Evolutionary conservation across 202 grass and related monocot genomes (phyloP).

Genomic region (Zoysia matrella): DNA sequence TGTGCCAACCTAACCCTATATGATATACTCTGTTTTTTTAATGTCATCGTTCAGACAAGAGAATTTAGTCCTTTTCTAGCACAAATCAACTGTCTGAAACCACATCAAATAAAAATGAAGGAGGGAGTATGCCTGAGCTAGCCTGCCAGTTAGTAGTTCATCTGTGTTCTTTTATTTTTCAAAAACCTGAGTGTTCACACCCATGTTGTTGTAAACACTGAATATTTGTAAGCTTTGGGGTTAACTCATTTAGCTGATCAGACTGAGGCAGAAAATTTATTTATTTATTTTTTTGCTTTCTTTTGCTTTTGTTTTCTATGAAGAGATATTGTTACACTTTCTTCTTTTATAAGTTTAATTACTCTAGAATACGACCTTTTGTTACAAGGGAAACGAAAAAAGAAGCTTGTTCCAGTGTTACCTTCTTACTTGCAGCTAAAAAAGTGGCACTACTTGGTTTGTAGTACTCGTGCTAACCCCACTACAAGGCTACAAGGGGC

Average conservation of each 20-base stretch:
- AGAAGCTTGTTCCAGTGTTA: not conserved
- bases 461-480: not conserved
- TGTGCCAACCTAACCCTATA: slow-evolving; percentile 10
- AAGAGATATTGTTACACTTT: slow-evolving; percentile 32
- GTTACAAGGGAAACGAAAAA: not conserved
- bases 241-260: slow-evolving; percentile 30
- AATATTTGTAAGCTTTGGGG: slow-evolving; percentile 11
- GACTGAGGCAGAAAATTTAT: slow-evolving; percentile 12
- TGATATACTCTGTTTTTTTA: no score
- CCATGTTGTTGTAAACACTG: slow-evolving; percentile 20
- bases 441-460: not conserved
- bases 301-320: not conserved
- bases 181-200: not conserved
- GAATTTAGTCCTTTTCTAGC: no score
- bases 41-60: no score
- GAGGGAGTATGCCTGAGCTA: no score
- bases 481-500: not conserved
- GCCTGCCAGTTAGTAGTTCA: not conserved
- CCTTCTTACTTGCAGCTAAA: not conserved
- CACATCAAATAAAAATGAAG: no score
- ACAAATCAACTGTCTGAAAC: no score
- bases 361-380: slow-evolving; percentile 1
- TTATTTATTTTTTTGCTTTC: not conserved
- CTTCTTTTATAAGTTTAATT: slow-evolving; percentile 16
- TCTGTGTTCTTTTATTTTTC: not conserved